phyloP scores from a whole-genome alignment of 257 asterid genomes.

The Solanum tacnaense region DNA sequence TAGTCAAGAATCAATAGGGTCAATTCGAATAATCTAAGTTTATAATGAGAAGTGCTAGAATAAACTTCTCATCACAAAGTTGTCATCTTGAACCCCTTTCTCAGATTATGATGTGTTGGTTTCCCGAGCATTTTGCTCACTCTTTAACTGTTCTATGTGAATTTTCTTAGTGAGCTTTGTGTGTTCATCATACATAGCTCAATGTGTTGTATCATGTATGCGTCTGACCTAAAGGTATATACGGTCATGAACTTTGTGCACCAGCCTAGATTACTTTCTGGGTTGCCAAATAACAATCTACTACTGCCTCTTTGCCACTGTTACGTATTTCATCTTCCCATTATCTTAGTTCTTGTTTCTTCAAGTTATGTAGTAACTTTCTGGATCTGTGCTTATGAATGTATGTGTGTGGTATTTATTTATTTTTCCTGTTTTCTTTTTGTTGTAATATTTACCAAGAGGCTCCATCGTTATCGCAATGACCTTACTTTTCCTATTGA shows the following conservation, averaged over 20 bases:
- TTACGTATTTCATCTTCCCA: background rate
- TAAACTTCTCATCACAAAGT: background rate
- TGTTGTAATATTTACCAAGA: background rate
- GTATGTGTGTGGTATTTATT: background rate
- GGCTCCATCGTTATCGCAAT: background rate
- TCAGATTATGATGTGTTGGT: background rate
- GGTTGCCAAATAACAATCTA: background rate
- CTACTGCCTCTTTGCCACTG: background rate
- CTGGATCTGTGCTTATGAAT: background rate
- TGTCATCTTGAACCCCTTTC: background rate
- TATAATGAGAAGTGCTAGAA: background rate
- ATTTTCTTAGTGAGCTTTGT: background rate
- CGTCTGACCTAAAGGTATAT: background rate
- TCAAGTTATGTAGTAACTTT: background rate
- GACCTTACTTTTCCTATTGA: background rate
- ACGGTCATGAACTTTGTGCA: background rate
- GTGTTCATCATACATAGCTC: background rate
- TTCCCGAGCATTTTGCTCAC: background rate
- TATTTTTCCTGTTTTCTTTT: background rate
- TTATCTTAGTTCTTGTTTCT: background rate
- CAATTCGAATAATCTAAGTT: background rate
- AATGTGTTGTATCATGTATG: background rate
- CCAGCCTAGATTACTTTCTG: background rate
- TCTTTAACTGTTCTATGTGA: background rate
- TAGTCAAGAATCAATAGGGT: background rate